phyloP scores from a whole-genome alignment of 768 basidiomycete genomes.

The Boletus vinaceobasis region DNA sequence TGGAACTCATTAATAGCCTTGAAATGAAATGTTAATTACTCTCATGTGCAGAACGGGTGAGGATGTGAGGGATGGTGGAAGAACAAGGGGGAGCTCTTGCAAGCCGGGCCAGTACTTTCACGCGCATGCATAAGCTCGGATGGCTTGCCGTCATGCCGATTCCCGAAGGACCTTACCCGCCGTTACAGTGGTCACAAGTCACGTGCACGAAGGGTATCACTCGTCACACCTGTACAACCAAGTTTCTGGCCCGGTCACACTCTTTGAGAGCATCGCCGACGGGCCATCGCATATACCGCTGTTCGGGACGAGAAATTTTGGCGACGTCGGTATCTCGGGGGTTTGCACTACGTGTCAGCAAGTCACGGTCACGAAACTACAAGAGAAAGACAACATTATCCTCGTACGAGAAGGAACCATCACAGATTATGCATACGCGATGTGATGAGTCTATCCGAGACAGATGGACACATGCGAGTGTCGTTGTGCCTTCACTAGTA shows the following conservation, averaged over 20 bases:
- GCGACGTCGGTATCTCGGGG: background rate
- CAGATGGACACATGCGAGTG: background rate
- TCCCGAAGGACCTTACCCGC: slow-evolving; percentile 17
- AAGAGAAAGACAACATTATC: background rate
- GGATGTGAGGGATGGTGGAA: background rate
- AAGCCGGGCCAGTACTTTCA: background rate
- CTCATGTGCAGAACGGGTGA: slow-evolving; percentile 7
- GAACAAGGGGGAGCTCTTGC: background rate
- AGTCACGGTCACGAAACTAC: background rate
- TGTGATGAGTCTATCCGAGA: background rate
- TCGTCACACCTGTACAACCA: background rate
- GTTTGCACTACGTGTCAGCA: background rate
- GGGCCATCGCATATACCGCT: too few relatives aligned
- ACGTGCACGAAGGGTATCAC: slow-evolving; percentile 4
- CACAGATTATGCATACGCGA: background rate
- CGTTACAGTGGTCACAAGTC: slow-evolving; percentile 3
- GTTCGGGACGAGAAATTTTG: background rate
- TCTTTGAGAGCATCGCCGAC: too few relatives aligned
- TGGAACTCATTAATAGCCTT: slow-evolving; percentile 32
- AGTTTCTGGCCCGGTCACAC: too few relatives aligned
- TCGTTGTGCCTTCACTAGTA: background rate
- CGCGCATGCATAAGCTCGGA: background rate
- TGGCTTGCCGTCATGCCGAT: background rate
- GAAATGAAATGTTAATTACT: background rate
- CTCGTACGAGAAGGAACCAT: background rate